Evolutionary conservation across 1,284 basidiomycete genomes (phyloP).

Genomic region (Tranzscheliella williamsii): DNA sequence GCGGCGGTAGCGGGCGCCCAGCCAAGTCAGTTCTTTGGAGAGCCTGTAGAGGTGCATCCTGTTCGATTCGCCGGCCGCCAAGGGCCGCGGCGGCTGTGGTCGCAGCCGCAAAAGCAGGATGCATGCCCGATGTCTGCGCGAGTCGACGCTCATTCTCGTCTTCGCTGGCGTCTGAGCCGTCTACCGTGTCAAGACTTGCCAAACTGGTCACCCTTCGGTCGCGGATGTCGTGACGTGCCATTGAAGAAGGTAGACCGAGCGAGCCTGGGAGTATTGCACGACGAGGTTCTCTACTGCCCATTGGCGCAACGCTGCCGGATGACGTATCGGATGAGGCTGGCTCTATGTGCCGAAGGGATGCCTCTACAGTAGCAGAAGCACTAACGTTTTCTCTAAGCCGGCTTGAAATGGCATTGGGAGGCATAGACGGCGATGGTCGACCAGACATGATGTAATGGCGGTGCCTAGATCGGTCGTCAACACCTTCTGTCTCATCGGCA

Average conservation of each 20-base stretch:
- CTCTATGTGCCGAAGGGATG: no score
- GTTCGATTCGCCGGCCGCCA: conserved; percentile 11
- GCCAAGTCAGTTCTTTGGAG: conserved; percentile 46
- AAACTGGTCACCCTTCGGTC: conserved; percentile 44
- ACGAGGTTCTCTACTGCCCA: conserved; percentile 6
- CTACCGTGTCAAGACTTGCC: conserved; percentile 44
- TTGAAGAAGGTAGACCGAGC: conserved; percentile 31
- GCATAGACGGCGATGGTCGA: no score
- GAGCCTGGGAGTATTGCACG: conserved; percentile 25
- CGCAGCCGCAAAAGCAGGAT: conserved; percentile 26
- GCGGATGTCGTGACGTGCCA: conserved; percentile 30
- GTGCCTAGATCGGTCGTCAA: no score
- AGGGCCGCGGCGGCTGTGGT: conserved; percentile 13
- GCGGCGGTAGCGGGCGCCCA: conserved; percentile 50
- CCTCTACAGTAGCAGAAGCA: no score
- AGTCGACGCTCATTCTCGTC: conserved; percentile 44
- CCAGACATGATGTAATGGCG: no score
- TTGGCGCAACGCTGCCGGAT: not conserved
- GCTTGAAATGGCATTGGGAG: no score
- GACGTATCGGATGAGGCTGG: not conserved
- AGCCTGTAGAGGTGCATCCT: conserved; percentile 19
- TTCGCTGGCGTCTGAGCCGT: conserved; percentile 47
- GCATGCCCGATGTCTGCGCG: conserved; percentile 27
- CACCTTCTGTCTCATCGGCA: not conserved
- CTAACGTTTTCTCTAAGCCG: no score